Base-by-base conservation (phyloP, 2,329 filamentous ascomycete genomes). In the Hypoxylon sp. region DNA sequence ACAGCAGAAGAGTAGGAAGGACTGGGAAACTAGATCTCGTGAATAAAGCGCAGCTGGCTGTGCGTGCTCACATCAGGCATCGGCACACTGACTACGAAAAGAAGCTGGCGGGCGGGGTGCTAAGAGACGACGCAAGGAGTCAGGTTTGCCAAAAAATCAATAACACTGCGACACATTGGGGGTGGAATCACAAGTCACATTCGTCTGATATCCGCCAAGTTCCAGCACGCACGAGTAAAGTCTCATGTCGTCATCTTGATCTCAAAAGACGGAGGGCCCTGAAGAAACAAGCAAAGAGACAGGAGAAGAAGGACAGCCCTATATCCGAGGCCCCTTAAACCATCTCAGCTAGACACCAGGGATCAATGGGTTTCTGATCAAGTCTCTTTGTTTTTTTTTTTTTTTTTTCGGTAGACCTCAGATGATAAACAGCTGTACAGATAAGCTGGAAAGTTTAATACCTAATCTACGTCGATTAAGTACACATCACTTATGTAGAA, bases 21-120 rank as follows among this genome's bases (percentile, higher is more conserved):
- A 78, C 76, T 1, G 68, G 67, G 1, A 77, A 60, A 40, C 65
- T 81, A 4, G 67, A 69, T 0, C 41, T 80, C 29, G 67, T 70
- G 5, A 65, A 73, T 11, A 81, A 76, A 60, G 79, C 77, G 3
- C 63, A 69, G 41, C 72, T 82, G 20, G 82, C 79, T 2, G 79
- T 83, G 10, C 68, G 75, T 18, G 81, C 82, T 2, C 78, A 83
- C 59, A 74, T 81, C 3, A 73, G 82, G 5, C 81, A 84, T 62
- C 60, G 53, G 2, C 74, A 81, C 40, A 83, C 81, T 0, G 62
- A 71, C 1, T 84, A 84, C 54, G 79, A 83, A 11, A 38, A 48
- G 29, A 59, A 79, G 37, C 57, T 81, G 51, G 17, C 31, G 6
- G 24, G 9, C n/a, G 58, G 55, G 1, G 11, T 49, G 1, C 10